Evolutionary conservation across 768 basidiomycete species (phyloP), one percentile per base, ranked within the genome.

Genomic region (Lentinus brumalis): DNA sequence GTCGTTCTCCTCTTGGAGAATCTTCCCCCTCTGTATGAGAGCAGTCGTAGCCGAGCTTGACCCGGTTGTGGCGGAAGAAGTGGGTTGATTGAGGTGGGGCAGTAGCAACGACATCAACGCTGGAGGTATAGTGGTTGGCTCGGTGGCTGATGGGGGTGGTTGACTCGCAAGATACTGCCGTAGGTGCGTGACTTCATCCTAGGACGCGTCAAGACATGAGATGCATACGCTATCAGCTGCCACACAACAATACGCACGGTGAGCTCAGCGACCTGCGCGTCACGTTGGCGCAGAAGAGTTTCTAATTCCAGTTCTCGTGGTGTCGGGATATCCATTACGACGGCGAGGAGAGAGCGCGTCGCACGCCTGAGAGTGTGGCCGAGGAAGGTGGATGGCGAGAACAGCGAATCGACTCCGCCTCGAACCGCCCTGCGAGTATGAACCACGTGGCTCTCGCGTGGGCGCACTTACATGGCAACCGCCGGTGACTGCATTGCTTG

Each of bases 1-100:
- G 65, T 94, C 91, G 61, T 94, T 94, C 73, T 94, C 92, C 57
- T 92, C 88, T 70, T 94, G 92, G 10, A 94, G 76, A 16, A 87
- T 73, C 50, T 84, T 84, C 30, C 84, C 82, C 50, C 90, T 81
- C 68, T 93, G 91, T 0, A 84, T 88, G 59, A 94, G 80, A 0
- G 92, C 92, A n/a, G 86, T 79, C 41, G 83, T 76, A 35, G 90
- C 87, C 1, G 88, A 88, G 63, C 79, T 83, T 11, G 69, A 65
- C 21, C 67, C 64, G 35, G 64, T 56, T 49, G 65, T 64, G 53
- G 69, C 62, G 66, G 71, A 66, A 30, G 63, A 65, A 15, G 78
- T 66, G n/a, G 74, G 70, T 54, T 76, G 75, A 66, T 80, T 79
- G 65, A 93, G 74, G 65, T 88, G 89, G 4, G 89, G 88, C 41